Evolutionary conservation across 1,139 yeast genomes (phyloP).

Genomic region (Saccharomyces pastorianus): DNA sequence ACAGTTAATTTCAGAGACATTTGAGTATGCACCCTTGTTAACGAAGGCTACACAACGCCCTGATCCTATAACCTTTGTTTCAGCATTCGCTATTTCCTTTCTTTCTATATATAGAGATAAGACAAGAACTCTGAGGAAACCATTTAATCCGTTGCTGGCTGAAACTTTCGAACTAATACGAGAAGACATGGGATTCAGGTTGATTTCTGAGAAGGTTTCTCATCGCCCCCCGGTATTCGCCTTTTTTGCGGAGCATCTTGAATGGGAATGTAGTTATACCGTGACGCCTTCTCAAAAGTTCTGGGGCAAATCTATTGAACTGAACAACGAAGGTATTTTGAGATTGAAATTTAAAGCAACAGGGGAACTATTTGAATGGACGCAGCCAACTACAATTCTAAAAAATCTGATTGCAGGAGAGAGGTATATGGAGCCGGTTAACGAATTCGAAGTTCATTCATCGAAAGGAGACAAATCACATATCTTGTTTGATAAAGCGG

Average conservation of each 20-base stretch:
- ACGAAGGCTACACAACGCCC: constrained; percentile 42
- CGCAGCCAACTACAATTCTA: constrained; percentile 72
- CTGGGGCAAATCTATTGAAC: constrained; percentile 91
- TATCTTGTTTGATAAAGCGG: constrained; percentile 63
- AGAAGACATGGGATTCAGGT: constrained; percentile 63
- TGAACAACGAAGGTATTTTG: constrained; percentile 64
- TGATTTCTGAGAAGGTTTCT: constrained; percentile 68
- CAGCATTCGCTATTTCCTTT: constrained; percentile 75
- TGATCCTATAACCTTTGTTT: constrained; percentile 52
- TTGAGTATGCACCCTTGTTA: constrained; percentile 67
- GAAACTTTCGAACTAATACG: constrained; percentile 81
- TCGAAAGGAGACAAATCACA: constrained; percentile 61
- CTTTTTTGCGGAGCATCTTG: constrained; percentile 57
- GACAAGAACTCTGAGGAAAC: constrained; percentile 72
- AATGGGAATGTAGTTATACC: constrained; percentile 68
- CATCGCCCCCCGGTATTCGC: constrained; percentile 85
- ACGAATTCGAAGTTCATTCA: constrained; percentile 58
- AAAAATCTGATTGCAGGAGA: constrained; percentile 92
- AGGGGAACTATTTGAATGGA: constrained; percentile 72
- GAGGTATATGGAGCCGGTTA: constrained; percentile 83
- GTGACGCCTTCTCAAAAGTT: constrained; percentile 82
- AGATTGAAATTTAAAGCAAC: constrained; percentile 48
- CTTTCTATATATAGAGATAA: constrained; percentile 65
- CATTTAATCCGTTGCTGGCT: constrained; percentile 85
- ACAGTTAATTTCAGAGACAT: constrained; percentile 68